Conservation (phyloP, 2,329 filamentous ascomycete genomes). For the Paecilomyces variotii region DNA sequence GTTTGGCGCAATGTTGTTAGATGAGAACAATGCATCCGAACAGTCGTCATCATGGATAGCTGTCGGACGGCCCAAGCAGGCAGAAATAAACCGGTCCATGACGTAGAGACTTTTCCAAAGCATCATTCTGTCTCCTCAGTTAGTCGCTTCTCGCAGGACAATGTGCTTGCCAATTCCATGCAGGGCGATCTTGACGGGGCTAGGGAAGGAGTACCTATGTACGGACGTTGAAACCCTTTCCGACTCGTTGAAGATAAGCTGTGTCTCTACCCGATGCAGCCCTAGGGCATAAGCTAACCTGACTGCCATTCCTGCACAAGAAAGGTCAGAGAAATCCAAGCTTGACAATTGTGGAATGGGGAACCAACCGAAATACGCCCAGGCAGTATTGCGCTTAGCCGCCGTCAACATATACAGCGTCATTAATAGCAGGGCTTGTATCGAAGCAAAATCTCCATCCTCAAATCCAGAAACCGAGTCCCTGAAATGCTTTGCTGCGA, state of each 20-base stretch:
- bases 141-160: neutral
- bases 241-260: constrained; percentile 21
- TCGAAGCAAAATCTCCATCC: constrained; percentile 56
- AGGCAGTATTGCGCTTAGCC: constrained; percentile 56
- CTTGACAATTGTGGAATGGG: neutral
- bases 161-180: neutral
- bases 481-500: constrained; percentile 48
- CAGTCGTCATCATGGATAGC: constrained; percentile 57
- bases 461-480: constrained; percentile 47
- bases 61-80: constrained; percentile 54
- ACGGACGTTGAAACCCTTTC: constrained; percentile 7
- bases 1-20: constrained; percentile 3
- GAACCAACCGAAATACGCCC: constrained; percentile 49
- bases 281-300: constrained; percentile 56
- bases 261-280: constrained; percentile 52
- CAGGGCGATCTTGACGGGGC: constrained; percentile 32
- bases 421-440: constrained; percentile 58
- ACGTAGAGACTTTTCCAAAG: constrained; percentile 59
- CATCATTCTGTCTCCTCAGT: constrained; percentile 27
- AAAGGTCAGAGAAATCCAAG: constrained; percentile 4
- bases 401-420: constrained; percentile 55
- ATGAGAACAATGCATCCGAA: constrained; percentile 40
- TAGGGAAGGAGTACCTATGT: constrained; percentile 38
- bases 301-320: constrained; percentile 51
- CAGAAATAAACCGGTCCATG: constrained; percentile 56